Evolutionary conservation across 208 protist species (phyloP).

Genomic region (Herpetomonas samuelpessoai): DNA sequence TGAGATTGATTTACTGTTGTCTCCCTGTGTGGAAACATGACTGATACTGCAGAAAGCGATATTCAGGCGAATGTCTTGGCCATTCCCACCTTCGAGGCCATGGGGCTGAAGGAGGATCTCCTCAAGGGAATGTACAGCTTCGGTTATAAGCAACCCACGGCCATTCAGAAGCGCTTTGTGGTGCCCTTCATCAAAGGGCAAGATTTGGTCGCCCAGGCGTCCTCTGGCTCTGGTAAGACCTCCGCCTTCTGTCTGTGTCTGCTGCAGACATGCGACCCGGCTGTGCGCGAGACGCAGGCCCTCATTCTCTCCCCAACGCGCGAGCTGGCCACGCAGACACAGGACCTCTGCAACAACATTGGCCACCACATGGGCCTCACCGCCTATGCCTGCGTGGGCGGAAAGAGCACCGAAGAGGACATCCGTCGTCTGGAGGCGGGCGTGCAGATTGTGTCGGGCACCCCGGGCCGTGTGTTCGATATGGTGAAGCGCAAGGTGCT

Average conservation of each 20-base stretch:
- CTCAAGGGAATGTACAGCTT: conserved; percentile 97
- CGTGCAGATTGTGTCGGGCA: conserved; percentile 97
- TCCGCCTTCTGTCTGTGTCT: conserved; percentile 95
- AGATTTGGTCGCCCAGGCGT: conserved; percentile 98
- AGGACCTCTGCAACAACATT: conserved; percentile 93
- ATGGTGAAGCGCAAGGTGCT: conserved; percentile 95
- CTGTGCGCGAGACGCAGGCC: conserved; percentile 88
- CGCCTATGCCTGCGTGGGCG: conserved; percentile 88
- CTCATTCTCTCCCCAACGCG: conserved; percentile 98
- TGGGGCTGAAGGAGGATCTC: conserved; percentile 84
- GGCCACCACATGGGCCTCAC: conserved; percentile 93
- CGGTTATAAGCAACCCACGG: conserved; percentile 97
- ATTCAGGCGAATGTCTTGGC: conserved; percentile 85
- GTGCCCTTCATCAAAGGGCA: conserved; percentile 83
- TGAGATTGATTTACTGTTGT: too few species aligned
- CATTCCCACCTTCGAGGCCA: conserved; percentile 87
- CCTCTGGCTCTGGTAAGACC: conserved; percentile 99
- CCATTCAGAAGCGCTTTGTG: conserved; percentile 98
- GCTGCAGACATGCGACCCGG: conserved; percentile 86
- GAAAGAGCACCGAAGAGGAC: conserved; percentile 94
- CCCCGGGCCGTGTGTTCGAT: conserved; percentile 97
- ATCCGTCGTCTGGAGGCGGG: conserved; percentile 86
- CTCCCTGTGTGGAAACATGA: too few species aligned
- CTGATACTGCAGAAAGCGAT: conserved; percentile 40
- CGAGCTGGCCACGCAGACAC: conserved; percentile 97